phyloP scores from a whole-genome alignment of 1,284 basidiomycete species.

The Ganoderma leucocontextum region DNA sequence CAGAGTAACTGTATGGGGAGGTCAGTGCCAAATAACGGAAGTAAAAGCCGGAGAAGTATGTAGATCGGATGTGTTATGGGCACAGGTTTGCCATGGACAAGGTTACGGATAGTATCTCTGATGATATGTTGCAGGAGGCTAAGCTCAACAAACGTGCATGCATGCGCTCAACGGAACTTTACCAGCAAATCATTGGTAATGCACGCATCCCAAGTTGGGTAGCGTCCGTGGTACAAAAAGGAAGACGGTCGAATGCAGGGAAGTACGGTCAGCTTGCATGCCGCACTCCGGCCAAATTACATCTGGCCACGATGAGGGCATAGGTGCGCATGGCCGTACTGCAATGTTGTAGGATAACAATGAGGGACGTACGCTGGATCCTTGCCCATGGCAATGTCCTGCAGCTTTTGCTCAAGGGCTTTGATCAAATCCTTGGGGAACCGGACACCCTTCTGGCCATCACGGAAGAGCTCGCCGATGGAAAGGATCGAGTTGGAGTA shows the following conservation, averaged over 20 bases:
- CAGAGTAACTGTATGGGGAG: conserved; percentile 70
- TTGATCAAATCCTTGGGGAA: conserved; percentile 94
- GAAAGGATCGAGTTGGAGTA: conserved; percentile 79
- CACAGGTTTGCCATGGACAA: background rate
- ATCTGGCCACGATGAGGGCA: background rate
- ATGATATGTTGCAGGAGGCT: background rate
- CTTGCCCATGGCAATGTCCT: conserved; percentile 91
- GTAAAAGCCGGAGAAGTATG: background rate
- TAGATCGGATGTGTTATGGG: background rate
- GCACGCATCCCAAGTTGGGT: background rate
- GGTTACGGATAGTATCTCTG: background rate
- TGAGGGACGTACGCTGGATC: conserved; percentile 75
- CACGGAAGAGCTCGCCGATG: conserved; percentile 83
- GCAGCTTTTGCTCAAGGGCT: conserved; percentile 85
- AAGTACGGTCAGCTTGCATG: background rate
- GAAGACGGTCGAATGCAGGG: background rate
- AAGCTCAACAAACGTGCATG: background rate
- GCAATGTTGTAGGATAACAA: background rate
- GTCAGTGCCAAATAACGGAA: conserved; percentile 12
- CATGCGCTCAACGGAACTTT: background rate
- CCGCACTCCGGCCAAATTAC: background rate
- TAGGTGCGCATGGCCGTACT: too few relatives aligned
- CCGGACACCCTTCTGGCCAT: conserved; percentile 83
- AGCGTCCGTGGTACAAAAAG: background rate
- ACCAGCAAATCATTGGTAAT: background rate